Evolutionary conservation across 208 protist genomes (phyloP), one percentile per base, ranked within the genome.

Genomic region (Wallacemonas sp.): DNA sequence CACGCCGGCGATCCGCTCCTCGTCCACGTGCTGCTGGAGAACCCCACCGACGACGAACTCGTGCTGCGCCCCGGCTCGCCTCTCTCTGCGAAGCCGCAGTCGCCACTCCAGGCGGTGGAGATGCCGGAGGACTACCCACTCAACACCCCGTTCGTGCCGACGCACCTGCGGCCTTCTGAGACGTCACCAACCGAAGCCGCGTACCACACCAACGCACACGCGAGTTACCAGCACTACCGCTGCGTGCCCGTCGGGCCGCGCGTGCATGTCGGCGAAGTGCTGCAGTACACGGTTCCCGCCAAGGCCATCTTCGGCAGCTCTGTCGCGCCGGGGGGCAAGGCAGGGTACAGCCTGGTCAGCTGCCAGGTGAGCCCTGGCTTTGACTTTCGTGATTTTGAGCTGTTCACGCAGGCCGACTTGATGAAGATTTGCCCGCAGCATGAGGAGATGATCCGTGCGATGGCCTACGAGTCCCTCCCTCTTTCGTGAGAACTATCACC

Each of bases 321-420:
- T 38, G 63, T 85, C 14, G 19, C 64, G 5, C 47, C 60, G 29
- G 65, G 52, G 21, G 48, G 56, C 34, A 65, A 47, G 33, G 55
- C 19, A 0, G 77, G 77, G 23, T 85, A 75, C 68, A 65, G 76
- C 1, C 69, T 85, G 2, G 70, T 88, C 41, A 83, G 83, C 54
- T 88, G 83, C 65, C 52, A 79, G 34, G 76, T 81, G 24, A 78
- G 66, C 21, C 78, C 82, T 29, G 76, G 76, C 0, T 83, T 85
- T 56, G 67, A 80, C 39, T 81, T 64, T 48, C 43, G 12, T 9
- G 76, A 83, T 55, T 85, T 82, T 61, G 78, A 88, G 34, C 55
- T 88, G 2, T 85, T 85, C 61, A 88, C 78, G 32, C 76, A 83
- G 47, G 64, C 47, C 26, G 68, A 85, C 23, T 61, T 88, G 36